Percentiles rank a stretch among this genome's conserved stretches.
phyloP scores from a whole-genome alignment of 2,329 filamentous ascomycete species.

The Sporothrix luriei region DNA sequence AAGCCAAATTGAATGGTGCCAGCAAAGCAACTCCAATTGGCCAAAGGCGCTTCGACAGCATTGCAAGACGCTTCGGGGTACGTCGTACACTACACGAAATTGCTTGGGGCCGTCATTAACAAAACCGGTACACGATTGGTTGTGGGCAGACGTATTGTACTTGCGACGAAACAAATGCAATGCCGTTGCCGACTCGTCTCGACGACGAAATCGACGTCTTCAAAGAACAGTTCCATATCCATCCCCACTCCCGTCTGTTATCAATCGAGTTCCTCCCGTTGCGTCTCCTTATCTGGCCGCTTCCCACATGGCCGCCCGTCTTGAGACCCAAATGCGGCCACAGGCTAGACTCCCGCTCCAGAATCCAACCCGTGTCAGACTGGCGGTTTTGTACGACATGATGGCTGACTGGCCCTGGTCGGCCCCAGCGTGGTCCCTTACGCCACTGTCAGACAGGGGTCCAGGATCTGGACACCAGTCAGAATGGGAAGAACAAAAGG shows the following conservation, averaged over 20 bases:
- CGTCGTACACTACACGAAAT: background rate
- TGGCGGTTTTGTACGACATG: background rate
- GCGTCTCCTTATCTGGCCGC: background rate
- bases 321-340: conserved; percentile 8
- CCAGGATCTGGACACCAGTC: conserved; percentile 14
- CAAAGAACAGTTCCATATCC: background rate
- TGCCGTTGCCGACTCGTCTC: background rate
- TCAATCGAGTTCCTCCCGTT: background rate
- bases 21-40: background rate
- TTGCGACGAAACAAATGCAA: background rate
- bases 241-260: background rate
- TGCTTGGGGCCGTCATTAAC: background rate
- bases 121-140: background rate
- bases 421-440: background rate
- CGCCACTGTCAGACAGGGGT: conserved; percentile 26
- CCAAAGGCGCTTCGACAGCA: conserved; percentile 10
- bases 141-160: background rate
- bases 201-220: background rate
- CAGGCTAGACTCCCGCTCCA: conserved; percentile 7
- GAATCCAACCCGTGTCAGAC: background rate
- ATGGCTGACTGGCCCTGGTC: background rate
- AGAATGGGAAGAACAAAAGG: background rate
- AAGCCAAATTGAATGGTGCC: background rate
- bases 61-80: background rate
- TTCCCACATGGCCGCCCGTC: conserved; percentile 16